A percentile compares a stretch with the other conserved stretches of the same genome.
phyloP scores from a whole-genome alignment of 2,329 filamentous ascomycete species.

The Diaporthe caulivora region DNA sequence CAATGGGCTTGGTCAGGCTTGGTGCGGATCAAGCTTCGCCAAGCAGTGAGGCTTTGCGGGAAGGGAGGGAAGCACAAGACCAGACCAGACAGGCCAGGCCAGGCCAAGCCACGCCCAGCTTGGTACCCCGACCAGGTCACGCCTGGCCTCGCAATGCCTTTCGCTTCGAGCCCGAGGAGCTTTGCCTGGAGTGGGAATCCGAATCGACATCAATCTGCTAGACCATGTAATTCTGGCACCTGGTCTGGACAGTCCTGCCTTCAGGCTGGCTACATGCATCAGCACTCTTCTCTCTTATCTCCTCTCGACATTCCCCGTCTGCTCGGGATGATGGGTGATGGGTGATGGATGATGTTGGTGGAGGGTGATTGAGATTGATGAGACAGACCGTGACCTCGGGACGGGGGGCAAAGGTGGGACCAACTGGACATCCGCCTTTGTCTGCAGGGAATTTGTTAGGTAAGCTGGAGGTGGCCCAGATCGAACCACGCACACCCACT shows the following conservation, averaged over 20 bases:
- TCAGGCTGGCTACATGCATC: too few species aligned
- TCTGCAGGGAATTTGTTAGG: neutral
- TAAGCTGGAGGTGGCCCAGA: neutral
- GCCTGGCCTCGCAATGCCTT: too few species aligned
- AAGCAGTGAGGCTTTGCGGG: slow-evolving; percentile 22
- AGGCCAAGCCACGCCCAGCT: neutral
- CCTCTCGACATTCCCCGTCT: neutral
- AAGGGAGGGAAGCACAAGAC: neutral
- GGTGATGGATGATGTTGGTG: neutral
- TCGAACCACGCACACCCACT: neutral
- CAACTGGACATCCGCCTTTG: neutral
- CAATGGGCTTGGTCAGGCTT: neutral
- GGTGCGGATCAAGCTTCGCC: slow-evolving; percentile 25
- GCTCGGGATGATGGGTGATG: neutral
- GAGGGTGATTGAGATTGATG: neutral
- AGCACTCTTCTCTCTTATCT: neutral
- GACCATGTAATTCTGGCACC: too few species aligned
- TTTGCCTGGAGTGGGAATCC: too few species aligned
- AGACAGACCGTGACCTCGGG: too few species aligned
- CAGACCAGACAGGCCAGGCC: neutral
- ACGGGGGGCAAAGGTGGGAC: neutral
- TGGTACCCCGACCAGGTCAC: neutral
- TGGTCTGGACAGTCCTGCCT: too few species aligned
- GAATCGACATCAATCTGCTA: too few species aligned
- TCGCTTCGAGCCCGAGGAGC: too few species aligned